Evolutionary conservation across 208 protist species (phyloP), one percentile per base, ranked within the genome.

Genomic region (Crithidia bombi): DNA sequence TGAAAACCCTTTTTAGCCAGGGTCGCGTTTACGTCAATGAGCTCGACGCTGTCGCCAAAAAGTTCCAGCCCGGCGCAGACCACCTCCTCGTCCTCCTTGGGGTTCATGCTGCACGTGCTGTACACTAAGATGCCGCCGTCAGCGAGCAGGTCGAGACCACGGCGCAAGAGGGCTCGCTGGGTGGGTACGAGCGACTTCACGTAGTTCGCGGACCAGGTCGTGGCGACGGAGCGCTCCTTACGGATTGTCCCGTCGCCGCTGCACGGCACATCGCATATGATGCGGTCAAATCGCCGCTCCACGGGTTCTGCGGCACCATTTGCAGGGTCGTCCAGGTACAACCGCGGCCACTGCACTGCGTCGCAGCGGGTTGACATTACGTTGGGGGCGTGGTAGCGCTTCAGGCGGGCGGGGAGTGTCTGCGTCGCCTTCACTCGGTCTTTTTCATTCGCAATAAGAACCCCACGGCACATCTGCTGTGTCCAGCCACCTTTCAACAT

Each of bases 81-180:
- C 44, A 99, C 96, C 57, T 97, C 95, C 77, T 99, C 98, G 62
- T 99, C 91, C 78, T 99, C 97, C 67, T 98, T 92, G 28, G 97
- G 97, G 68, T 98, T 98, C 52, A 99, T 75, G 55, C 94, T 98
- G 80, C 98, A 99, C 15, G 97, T 99, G 61, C 95, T 98, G 86
- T 99, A 99, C 5, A 98, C 97, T 25, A 98, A 83, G 30, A 94
- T 72, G 35, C 98, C 97, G 41, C 61, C 83, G 28, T 71, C 73
- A 26, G 56, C 70, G 15, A 98, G 80, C 38, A 97, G 67, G 47
- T 98, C 93, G 14, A 98, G 75, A 21, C 90, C 96, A 47, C 92
- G 89, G 30, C 72, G 73, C 28, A 97, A 89, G 38, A 99, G 86
- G 28, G 92, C 85, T 25, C 85, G 74, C 75, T 99, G 97, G 19